Base-by-base conservation (phyloP, 257 asterid genomes). In the Ajuga chamaepitys region DNA sequence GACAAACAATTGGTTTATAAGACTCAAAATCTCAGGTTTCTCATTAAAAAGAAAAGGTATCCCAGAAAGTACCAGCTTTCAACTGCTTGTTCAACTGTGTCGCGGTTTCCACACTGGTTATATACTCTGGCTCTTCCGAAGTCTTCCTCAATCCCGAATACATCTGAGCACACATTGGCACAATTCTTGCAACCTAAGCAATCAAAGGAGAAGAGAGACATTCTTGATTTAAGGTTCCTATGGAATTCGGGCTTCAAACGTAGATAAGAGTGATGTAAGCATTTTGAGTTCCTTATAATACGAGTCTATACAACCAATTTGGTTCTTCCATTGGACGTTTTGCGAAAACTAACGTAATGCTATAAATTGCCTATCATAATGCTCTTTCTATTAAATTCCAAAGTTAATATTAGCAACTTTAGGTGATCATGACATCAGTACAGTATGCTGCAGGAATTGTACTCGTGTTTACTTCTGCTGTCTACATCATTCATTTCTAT, bases 121-220 rank as follows among this genome's bases (percentile, higher is more conserved):
- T 94, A 86, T 61, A 81, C 99, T 82, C 99, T 79, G 73, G 99
- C 99, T 79, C 99, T 85, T 75, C 99, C 99, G 70, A 83, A 90
- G 59, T 94, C 99, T 75, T 94, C 99, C 80, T 94, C 99, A 12
- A 94, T 94, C 58, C 72, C 78, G 71, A 94, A 94, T 58, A 94
- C 96, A 47, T 51, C 66, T 1, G 89, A 69, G 70, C 97, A 88
- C 48, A 94, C 92, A 75, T 94, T 88, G 65, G 89, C 91, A 74
- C 99, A 94, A 61, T 90, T 94, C 82, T 90, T 94, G 87, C 99
- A 90, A 54, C 99, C 99, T 94, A 76, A 35, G 58, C 67, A 56
- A 55, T 10, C 17, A 22, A 16, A 30, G 4, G 30, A 47, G 16
- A 13, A 54, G 21, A 28, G 5, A 24, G 53, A 34, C 8, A 2